Evolutionary conservation across 176 grass and related monocot genomes (phyloP).

Genomic region (Eragrostis curvula): DNA sequence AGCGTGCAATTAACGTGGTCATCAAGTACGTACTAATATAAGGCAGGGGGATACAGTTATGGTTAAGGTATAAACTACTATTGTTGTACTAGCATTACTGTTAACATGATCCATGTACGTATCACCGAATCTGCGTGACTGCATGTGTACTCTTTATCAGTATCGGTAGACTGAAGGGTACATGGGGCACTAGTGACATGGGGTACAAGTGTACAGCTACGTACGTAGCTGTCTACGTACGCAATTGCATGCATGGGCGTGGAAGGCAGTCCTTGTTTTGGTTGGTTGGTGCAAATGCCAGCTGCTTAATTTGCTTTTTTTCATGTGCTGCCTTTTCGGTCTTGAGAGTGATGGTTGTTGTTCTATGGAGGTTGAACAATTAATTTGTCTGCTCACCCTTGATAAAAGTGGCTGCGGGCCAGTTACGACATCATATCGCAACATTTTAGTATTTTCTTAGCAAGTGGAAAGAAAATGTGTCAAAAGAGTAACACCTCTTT

Average conservation of each 20-base stretch:
- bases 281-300: constrained; percentile 50
- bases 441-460: not conserved
- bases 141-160: not conserved
- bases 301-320: not conserved
- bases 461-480: not conserved
- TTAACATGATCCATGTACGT: not conserved
- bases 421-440: not conserved
- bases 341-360: constrained; percentile 10
- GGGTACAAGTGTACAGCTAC: not conserved
- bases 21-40: not conserved
- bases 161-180: not conserved
- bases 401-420: not conserved
- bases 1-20: not conserved
- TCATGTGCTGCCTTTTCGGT: not conserved
- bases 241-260: not conserved
- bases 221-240: not conserved
- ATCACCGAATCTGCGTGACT: not conserved
- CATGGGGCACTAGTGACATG: too few species aligned
- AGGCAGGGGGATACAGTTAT: not conserved
- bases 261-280: not conserved
- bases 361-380: constrained; percentile 35
- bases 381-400: constrained; percentile 31
- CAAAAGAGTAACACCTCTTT: not conserved
- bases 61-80: not conserved
- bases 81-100: not conserved